Percentiles rank a stretch among this genome's conserved stretches.
Evolutionary conservation across 768 basidiomycete species (phyloP).

Genomic region (Mycena filopes): DNA sequence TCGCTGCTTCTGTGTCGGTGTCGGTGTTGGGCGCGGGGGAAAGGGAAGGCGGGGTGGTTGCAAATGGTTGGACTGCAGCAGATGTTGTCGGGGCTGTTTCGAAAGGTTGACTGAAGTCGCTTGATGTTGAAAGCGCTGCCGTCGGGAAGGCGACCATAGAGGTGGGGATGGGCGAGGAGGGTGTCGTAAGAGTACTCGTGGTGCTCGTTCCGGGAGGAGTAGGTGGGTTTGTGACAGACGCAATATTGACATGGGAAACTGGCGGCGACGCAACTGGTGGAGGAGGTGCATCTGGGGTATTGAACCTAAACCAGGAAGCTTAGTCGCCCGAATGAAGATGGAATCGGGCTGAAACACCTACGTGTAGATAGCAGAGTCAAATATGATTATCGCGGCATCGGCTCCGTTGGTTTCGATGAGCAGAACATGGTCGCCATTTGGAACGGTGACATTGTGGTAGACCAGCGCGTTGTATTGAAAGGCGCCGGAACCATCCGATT

Average conservation of each 20-base stretch:
- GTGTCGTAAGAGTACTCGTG: not conserved
- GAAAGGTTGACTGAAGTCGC: not conserved
- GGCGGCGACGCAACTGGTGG: not conserved
- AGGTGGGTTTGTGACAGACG: not conserved
- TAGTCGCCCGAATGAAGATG: not conserved
- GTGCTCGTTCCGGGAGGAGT: not conserved
- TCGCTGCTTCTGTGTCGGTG: not conserved
- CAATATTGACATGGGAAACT: not conserved
- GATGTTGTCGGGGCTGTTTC: not conserved
- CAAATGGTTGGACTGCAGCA: not conserved
- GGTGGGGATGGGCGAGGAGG: not conserved
- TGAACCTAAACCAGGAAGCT: not conserved
- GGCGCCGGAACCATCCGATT: slow-evolving; percentile 22
- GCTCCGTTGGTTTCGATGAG: slow-evolving; percentile 30
- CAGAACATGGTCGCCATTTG: slow-evolving; percentile 31
- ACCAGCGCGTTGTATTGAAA: slow-evolving; percentile 32
- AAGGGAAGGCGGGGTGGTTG: not conserved
- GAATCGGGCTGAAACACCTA: slow-evolving; percentile 12
- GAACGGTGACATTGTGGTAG: slow-evolving; percentile 24
- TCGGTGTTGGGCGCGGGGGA: not conserved
- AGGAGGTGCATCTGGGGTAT: not conserved
- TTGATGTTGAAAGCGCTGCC: not conserved
- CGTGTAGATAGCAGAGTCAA: slow-evolving; percentile 37
- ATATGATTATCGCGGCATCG: slow-evolving; percentile 31
- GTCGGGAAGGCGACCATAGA: not conserved